A percentile compares a stretch with the other conserved stretches of the same genome.
Evolutionary conservation across 805 yeast species (phyloP).

Genomic region (Yamadazyma philogaea): DNA sequence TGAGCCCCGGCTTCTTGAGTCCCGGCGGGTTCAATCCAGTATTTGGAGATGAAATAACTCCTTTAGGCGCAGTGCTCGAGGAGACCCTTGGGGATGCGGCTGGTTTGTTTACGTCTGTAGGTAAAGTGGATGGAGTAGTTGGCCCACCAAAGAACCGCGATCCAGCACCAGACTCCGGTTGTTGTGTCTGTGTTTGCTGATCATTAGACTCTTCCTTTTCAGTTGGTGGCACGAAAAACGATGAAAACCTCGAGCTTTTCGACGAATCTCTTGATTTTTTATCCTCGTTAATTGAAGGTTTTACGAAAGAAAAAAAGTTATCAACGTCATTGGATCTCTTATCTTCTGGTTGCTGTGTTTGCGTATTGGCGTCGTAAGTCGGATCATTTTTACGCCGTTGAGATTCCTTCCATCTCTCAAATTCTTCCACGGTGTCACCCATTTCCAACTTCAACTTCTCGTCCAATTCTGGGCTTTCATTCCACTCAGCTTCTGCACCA

Average conservation of each 20-base stretch:
- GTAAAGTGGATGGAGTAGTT: conserved; percentile 2
- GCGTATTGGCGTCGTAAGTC: conserved; percentile 5
- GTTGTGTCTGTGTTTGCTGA: background rate
- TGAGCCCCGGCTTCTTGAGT: background rate
- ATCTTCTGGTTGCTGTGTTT: conserved; percentile 6
- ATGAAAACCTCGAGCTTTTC: conserved; percentile 37
- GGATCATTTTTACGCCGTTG: conserved; percentile 43
- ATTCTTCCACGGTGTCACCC: conserved; percentile 56
- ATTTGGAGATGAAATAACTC: background rate
- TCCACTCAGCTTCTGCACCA: conserved; percentile 34
- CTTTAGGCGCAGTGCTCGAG: background rate
- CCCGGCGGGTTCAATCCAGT: background rate
- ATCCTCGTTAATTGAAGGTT: conserved; percentile 20
- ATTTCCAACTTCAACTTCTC: conserved; percentile 27
- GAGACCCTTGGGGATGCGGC: background rate
- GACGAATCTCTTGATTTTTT: conserved; percentile 16
- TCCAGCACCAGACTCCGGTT: conserved; percentile 4
- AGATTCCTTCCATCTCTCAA: conserved; percentile 52
- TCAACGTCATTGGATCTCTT: conserved; percentile 36
- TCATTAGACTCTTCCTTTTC: background rate
- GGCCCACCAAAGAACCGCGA: conserved; percentile 16
- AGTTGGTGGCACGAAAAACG: conserved; percentile 23
- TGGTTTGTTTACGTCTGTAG: conserved; percentile 1
- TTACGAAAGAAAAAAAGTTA: conserved; percentile 41
- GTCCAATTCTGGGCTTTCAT: conserved; percentile 25